These are phyloP conservation scores for Decorospora gaudefroyi DNA, from an alignment of 2,329 filamentous ascomycete species.

Conservation along the genomic window DNA sequence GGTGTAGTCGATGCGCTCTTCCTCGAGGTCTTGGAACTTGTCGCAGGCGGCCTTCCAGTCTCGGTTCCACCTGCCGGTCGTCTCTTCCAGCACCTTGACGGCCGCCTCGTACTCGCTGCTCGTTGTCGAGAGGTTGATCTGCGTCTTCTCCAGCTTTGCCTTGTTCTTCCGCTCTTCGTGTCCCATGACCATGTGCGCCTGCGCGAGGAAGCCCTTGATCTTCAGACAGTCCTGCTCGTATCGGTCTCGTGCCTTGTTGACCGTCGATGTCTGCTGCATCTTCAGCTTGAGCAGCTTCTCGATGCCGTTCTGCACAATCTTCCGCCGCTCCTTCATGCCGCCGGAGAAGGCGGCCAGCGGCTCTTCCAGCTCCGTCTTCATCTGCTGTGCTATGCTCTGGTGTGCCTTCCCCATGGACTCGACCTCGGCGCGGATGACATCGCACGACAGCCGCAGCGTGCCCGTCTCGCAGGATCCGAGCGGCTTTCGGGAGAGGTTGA, in stretches of 20 bases:
- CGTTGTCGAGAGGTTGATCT: constrained; percentile 88
- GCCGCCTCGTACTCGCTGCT: constrained; percentile 93
- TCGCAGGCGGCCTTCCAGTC: constrained; percentile 98
- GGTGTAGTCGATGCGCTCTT: constrained; percentile 93
- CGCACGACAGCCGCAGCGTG: constrained; percentile 79
- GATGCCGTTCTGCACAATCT: constrained; percentile 92
- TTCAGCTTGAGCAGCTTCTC: constrained; percentile 95
- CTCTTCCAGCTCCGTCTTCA: constrained; percentile 95
- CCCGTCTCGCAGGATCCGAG: constrained; percentile 87
- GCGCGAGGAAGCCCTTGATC: constrained; percentile 97
- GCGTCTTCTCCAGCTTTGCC: constrained; percentile 97
- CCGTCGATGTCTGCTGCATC: constrained; percentile 82
- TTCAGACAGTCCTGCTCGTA: constrained; percentile 98
- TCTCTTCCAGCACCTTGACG: constrained; percentile 92
- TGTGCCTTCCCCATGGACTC: constrained; percentile 95
- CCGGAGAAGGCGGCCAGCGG: constrained; percentile 88
- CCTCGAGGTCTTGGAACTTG: constrained; percentile 98
- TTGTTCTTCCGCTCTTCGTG: constrained; percentile 99
- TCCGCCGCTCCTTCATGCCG: constrained; percentile 92
- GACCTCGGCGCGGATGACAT: constrained; percentile 84
- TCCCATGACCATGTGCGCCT: constrained; percentile 99
- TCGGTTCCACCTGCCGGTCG: constrained; percentile 92
- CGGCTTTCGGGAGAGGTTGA: constrained; percentile 83
- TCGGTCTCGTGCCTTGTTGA: constrained; percentile 94
- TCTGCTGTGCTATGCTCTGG: constrained; percentile 84